Percentiles rank a stretch among this genome's conserved stretches.
Evolutionary conservation across 495 filamentous ascomycete species (phyloP).

Genomic region (Penicillium odoratum): DNA sequence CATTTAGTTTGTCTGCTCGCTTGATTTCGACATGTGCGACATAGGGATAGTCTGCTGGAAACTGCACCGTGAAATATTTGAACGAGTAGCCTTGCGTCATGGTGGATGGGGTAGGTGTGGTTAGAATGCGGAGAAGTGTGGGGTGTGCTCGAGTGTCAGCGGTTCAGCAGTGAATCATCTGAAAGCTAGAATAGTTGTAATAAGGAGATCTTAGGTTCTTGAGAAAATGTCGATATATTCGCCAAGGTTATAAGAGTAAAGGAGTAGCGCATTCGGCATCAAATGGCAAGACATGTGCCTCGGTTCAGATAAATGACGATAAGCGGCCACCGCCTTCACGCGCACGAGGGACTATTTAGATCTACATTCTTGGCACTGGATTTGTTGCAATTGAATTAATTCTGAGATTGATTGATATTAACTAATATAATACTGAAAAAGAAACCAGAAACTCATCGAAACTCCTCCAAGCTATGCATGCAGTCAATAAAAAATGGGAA

Average conservation of each 20-base stretch:
- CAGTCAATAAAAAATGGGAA: not conserved
- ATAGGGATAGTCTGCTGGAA: slow-evolving; percentile 60
- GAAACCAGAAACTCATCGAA: not conserved
- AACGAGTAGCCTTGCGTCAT: slow-evolving; percentile 42
- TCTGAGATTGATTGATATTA: not conserved
- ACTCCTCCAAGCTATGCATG: not conserved
- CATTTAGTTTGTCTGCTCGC: slow-evolving; percentile 84
- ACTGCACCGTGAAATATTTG: slow-evolving; percentile 76
- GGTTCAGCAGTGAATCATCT: not conserved
- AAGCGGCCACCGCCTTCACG: slow-evolving; percentile 3
- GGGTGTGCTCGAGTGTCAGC: not conserved
- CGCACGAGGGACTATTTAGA: not conserved
- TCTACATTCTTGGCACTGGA: not conserved
- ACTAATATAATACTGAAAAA: not conserved
- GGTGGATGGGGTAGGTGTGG: not conserved
- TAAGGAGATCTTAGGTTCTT: not conserved
- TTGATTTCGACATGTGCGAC: slow-evolving; percentile 95
- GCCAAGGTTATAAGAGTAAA: not conserved
- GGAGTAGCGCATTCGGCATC: not conserved
- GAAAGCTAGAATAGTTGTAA: not conserved
- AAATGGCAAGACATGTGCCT: slow-evolving; percentile 11
- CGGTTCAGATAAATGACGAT: slow-evolving; percentile 20
- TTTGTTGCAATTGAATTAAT: not conserved
- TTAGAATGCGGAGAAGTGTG: not conserved
- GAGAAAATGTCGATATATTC: not conserved